Evolutionary conservation across 805 yeast species (phyloP), one percentile per base, ranked within the genome.

Genomic region (Saturnispora bothae): DNA sequence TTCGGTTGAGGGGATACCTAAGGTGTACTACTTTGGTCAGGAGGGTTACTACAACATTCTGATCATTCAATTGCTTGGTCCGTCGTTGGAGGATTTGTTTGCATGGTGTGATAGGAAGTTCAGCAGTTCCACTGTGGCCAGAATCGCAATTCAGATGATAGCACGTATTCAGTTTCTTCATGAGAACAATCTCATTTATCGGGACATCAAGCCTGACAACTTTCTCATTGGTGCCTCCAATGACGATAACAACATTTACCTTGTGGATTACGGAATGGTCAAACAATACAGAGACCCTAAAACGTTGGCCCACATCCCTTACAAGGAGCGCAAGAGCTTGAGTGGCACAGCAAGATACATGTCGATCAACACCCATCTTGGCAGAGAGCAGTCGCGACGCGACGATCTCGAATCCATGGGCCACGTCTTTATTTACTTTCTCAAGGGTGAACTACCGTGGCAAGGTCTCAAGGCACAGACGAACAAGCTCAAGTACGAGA

Each of bases 401-500:
- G 94, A 82, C 55, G 94, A 82, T 57, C 66, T 82, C 51, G 94
- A 82, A 60, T 75, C 83, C 7, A 61, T 82, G 49, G 92, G 89
- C 14, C 92, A 82, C 60, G 92, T 82, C 1, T 82, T 82, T 53
- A 73, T 82, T 54, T 82, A 82, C 57, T 82, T 82, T 51, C 58
- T 81, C 40, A 70, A 83, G 52, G 92, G 94, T 21, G 79, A 76
- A 45, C 66, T 82, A 53, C 94, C 94, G 33, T 82, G 94, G 94
- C 94, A 82, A 61, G 94, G 94, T n/a, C 63, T 82, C 43, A 82
- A 81, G 59, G 92, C 89, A 2, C 85, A 85, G 42, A 81, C 84
- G n/a, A 82, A 82, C 56, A 82, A 83, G 56, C 71, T 76, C 47
- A 82, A 82, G 56, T 82, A 82, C 54, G 92, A 83, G 57, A 82